These are phyloP conservation scores for Termitomyces sp. DNA, from an alignment of 768 basidiomycete species.

Conservation along the genomic window DNA sequence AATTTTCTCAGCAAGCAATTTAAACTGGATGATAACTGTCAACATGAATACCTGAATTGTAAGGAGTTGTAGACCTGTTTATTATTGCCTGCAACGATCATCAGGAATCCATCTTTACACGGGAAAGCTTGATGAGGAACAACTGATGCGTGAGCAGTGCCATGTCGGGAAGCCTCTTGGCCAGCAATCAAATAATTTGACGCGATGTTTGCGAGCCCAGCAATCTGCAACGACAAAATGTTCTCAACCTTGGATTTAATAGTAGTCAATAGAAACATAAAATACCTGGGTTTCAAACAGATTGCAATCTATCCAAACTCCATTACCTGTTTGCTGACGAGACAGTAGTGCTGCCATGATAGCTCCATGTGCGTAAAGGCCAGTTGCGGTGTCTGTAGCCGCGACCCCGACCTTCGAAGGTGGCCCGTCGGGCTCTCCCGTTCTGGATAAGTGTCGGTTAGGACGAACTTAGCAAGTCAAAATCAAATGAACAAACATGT, in stretches of 20 bases:
- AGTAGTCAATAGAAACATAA: no score
- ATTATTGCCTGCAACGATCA: conserved; percentile 93
- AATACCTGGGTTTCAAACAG: conserved; percentile 87
- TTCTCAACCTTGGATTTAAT: neutral
- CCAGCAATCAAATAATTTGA: conserved; percentile 90
- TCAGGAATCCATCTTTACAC: conserved; percentile 83
- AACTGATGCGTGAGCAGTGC: conserved; percentile 93
- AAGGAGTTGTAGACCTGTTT: conserved; percentile 52
- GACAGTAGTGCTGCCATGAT: conserved; percentile 89
- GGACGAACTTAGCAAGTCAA: conserved; percentile 8
- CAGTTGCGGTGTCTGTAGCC: conserved; percentile 84
- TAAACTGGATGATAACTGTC: conserved; percentile 49
- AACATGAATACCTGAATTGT: neutral
- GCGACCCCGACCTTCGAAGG: conserved; percentile 97
- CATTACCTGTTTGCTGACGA: conserved; percentile 78
- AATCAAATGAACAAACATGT: conserved; percentile 57
- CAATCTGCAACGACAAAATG: conserved; percentile 49
- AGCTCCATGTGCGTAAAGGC: conserved; percentile 88
- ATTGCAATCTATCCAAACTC: conserved; percentile 90
- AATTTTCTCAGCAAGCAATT: conserved; percentile 58
- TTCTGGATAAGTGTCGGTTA: conserved; percentile 38
- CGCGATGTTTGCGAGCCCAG: conserved; percentile 87
- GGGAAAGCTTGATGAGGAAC: conserved; percentile 92
- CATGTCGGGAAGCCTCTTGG: conserved; percentile 77
- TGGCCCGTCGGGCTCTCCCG: conserved; percentile 81